Conservation (phyloP, 306 rosid species). For the Morella rubra region DNA sequence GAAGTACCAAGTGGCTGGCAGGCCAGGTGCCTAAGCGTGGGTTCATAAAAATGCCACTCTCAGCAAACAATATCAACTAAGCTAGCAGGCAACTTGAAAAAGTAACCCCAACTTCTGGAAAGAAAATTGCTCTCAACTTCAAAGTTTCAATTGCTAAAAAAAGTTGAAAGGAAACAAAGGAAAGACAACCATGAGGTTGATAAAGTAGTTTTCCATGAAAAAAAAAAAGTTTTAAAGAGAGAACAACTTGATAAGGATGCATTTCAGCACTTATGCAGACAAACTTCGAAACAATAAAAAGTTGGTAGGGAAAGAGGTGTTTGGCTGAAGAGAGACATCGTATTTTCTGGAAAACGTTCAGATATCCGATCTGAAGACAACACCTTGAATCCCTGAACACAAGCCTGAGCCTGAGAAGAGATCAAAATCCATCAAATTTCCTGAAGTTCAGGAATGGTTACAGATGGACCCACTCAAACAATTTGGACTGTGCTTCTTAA, state of each 20-base stretch:
- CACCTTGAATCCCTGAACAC: background rate
- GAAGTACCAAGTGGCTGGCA: background rate
- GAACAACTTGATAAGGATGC: background rate
- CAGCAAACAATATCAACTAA: background rate
- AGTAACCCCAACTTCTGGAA: background rate
- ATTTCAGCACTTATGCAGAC: background rate
- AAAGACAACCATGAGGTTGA: background rate
- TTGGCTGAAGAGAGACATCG: background rate
- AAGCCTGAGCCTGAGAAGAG: background rate
- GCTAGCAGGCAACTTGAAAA: constrained; percentile 4
- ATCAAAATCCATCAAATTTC: background rate
- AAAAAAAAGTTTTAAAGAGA: constrained; percentile 4
- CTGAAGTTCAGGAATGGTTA: background rate
- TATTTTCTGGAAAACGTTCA: background rate
- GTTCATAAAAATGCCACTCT: background rate
- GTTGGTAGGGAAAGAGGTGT: background rate
- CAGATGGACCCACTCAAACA: background rate
- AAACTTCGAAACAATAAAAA: background rate
- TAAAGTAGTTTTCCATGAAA: background rate
- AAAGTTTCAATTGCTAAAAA: background rate
- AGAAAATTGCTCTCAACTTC: background rate
- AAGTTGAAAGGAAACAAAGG: background rate
- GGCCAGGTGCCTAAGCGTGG: background rate
- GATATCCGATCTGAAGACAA: background rate
- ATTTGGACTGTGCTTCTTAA: background rate